Conservation (phyloP, 1,139 yeast species). For the Kodamaea plutei region DNA sequence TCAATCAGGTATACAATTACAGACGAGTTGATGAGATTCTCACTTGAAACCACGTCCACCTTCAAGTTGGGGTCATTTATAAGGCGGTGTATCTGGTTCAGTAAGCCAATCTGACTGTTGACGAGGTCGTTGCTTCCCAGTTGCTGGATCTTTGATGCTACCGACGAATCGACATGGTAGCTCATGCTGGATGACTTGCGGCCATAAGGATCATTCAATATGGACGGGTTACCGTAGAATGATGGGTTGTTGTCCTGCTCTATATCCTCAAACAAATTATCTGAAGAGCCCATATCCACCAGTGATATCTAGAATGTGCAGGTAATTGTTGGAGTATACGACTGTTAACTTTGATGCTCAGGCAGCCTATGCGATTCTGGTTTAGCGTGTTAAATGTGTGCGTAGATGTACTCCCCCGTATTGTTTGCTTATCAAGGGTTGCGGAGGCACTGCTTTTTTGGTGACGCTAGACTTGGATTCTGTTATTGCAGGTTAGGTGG, state of each 20-base stretch:
- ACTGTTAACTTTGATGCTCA: no score
- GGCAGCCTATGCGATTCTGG: no score
- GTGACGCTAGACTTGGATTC: no score
- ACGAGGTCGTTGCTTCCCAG: slow-evolving; percentile 15
- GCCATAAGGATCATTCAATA: slow-evolving; percentile 27
- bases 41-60: slow-evolving; percentile 34
- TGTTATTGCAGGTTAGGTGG: not conserved
- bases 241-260: slow-evolving; percentile 51
- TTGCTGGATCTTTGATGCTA: slow-evolving; percentile 2
- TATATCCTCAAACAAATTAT: slow-evolving; percentile 31
- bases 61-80: slow-evolving; percentile 25
- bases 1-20: slow-evolving; percentile 41
- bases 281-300: slow-evolving; percentile 9
- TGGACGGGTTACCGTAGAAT: slow-evolving; percentile 35
- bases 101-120: slow-evolving; percentile 37
- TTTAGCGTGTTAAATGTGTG: no score
- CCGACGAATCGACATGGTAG: not conserved
- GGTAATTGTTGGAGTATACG: no score
- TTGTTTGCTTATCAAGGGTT: not conserved
- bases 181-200: slow-evolving; percentile 3
- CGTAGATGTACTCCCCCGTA: no score
- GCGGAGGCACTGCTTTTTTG: no score
- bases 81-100: slow-evolving; percentile 32
- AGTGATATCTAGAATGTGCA: no score
- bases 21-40: slow-evolving; percentile 35